Percentiles rank a stretch among this genome's conserved stretches.
Conservation (phyloP, 1,139 yeast genomes). For the Magnusiomyces sp. region DNA sequence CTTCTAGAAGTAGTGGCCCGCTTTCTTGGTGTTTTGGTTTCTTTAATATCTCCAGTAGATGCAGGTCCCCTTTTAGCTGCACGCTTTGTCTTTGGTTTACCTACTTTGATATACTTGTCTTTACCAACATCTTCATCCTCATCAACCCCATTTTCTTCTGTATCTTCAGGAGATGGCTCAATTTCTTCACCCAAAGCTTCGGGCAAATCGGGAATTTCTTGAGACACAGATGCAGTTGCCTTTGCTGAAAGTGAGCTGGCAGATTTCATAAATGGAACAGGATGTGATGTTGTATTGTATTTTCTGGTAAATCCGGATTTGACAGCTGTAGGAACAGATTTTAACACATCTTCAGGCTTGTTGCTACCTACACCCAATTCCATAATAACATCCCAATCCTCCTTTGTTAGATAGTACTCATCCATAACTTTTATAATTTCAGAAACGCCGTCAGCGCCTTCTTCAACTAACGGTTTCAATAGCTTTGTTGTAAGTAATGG, state of each 20-base stretch:
- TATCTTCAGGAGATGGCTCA: slow-evolving; percentile 42
- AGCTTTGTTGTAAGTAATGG: slow-evolving; percentile 54
- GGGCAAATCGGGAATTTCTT: slow-evolving; percentile 46
- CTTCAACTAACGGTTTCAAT: slow-evolving; percentile 44
- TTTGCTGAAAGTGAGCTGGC: slow-evolving; percentile 40
- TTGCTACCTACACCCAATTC: slow-evolving; percentile 68
- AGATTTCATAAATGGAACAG: slow-evolving; percentile 73
- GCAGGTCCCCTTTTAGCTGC: slow-evolving; percentile 14
- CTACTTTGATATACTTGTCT: slow-evolving; percentile 49
- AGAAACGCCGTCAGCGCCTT: slow-evolving; percentile 55
- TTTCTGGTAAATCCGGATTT: slow-evolving; percentile 81
- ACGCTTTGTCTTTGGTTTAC: slow-evolving; percentile 27
- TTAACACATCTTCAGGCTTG: slow-evolving; percentile 44
- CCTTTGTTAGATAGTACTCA: slow-evolving; percentile 72
- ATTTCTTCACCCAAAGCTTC: slow-evolving; percentile 53
- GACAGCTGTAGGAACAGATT: slow-evolving; percentile 61
- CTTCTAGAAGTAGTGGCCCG: neutral
- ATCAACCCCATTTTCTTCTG: slow-evolving; percentile 31
- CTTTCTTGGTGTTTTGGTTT: neutral
- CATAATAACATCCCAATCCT: slow-evolving; percentile 83
- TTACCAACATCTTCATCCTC: slow-evolving; percentile 37
- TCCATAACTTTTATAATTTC: slow-evolving; percentile 67
- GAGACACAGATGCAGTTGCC: slow-evolving; percentile 28
- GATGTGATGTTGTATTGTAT: slow-evolving; percentile 70
- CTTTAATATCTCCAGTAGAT: slow-evolving; percentile 8